Percentiles rank a stretch among this genome's conserved stretches.
Evolutionary conservation across 805 yeast genomes (phyloP).

Genomic region (Sporopachydermia lactativora): DNA sequence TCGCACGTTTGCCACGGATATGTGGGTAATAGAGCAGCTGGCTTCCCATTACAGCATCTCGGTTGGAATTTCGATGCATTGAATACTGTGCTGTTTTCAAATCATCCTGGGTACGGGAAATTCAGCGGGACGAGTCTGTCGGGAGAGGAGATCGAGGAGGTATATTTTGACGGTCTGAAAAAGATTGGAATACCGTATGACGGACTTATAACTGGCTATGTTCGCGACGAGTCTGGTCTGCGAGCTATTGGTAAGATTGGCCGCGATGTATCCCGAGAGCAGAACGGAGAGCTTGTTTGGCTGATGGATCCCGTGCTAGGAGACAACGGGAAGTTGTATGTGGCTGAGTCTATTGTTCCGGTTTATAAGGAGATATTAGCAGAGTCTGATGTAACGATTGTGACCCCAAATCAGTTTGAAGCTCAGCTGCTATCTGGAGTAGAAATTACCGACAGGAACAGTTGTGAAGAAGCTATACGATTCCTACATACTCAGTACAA

Average conservation of each 20-base stretch:
- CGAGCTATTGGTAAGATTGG: constrained; percentile 32
- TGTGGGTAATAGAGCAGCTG: constrained; percentile 86
- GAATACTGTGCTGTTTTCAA: constrained; percentile 79
- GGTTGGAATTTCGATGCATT: constrained; percentile 92
- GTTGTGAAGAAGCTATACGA: constrained; percentile 32
- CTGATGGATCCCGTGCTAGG: constrained; percentile 88
- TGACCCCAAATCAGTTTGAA: constrained; percentile 90
- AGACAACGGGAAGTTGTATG: constrained; percentile 76
- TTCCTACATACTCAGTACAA: constrained; percentile 32
- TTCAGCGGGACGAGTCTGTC: constrained; percentile 44
- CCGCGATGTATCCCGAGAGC: constrained; percentile 16
- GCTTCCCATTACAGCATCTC: constrained; percentile 71
- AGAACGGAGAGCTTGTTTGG: constrained; percentile 25
- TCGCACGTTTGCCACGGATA: constrained; percentile 94
- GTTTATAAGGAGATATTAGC: constrained; percentile 34
- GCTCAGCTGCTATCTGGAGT: constrained; percentile 53
- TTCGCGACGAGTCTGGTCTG: constrained; percentile 48
- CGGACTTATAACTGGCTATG: constrained; percentile 67
- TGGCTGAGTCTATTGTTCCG: constrained; percentile 42
- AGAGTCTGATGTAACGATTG: constrained; percentile 41
- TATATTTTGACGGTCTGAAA: constrained; percentile 40
- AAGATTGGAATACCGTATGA: constrained; percentile 39
- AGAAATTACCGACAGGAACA: constrained; percentile 25
- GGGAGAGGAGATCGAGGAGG: constrained; percentile 29
- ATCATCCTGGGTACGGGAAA: constrained; percentile 79